phyloP scores from a whole-genome alignment of 2,329 filamentous ascomycete genomes.

The Microascus cirrosus region DNA sequence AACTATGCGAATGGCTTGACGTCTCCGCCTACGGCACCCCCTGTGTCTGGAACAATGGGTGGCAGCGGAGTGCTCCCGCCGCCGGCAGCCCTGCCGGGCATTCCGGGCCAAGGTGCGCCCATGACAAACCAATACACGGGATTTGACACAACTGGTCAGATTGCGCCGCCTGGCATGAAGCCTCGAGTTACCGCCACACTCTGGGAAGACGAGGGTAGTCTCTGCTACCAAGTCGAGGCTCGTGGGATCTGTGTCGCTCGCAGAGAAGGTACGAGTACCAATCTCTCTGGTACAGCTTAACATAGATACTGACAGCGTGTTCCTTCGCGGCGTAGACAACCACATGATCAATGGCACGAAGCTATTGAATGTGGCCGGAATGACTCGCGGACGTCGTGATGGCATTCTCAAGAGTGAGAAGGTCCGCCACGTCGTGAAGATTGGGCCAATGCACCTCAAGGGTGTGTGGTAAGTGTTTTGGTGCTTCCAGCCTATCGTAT shows the following conservation, averaged over 20 bases:
- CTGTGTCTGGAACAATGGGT: conserved; percentile 58
- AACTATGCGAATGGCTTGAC: conserved; percentile 66
- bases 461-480: conserved; percentile 69
- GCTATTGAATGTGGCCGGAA: conserved; percentile 89
- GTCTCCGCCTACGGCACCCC: conserved; percentile 62
- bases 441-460: conserved; percentile 97
- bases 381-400: conserved; percentile 91
- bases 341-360: conserved; percentile 99
- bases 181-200: conserved; percentile 90
- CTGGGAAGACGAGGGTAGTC: conserved; percentile 95
- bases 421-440: conserved; percentile 92
- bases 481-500: background rate
- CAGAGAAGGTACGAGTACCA: conserved; percentile 59
- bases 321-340: conserved; percentile 53
- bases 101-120: conserved; percentile 21
- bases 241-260: conserved; percentile 92
- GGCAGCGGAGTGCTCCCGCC: conserved; percentile 56
- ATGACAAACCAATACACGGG: conserved; percentile 47
- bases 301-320: background rate
- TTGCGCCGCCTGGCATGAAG: conserved; percentile 90
- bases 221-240: conserved; percentile 96
- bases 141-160: conserved; percentile 80
- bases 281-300: background rate
- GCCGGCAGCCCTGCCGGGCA: conserved; percentile 24
- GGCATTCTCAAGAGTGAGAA: conserved; percentile 98